Base-by-base conservation (phyloP, 1,139 yeast species). In the Diutina pseudorugosa region DNA sequence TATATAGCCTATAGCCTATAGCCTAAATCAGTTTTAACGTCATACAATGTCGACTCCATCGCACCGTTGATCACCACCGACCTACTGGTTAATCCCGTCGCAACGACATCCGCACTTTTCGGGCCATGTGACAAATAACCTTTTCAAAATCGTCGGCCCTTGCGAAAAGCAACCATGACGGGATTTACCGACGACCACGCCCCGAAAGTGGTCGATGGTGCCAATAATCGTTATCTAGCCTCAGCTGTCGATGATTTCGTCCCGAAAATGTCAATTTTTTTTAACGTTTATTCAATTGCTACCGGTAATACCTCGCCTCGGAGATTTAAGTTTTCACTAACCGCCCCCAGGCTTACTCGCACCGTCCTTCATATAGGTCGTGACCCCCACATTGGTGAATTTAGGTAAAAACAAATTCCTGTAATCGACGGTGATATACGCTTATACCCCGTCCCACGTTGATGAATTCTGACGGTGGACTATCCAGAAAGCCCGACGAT, bases 381-480 rank as follows among this genome's bases (percentile, higher is more conserved):
- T 14, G 36, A 30, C 36, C 36, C 36, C 36, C 36, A 30, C 36
- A 30, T 30, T 30, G 36, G 36, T 30, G n/a, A 30, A 30, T 30
- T 30, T 9, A 3, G 36, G 8, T 30, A 30, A 30, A 30, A 30
- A 30, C 36, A 30, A 30, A 30, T 30, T 30, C 36, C n/a, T 30
- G n/a, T 30, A 12, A 30, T 30, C 36, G 36, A 30, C 36, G 36
- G 36, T 30, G 36, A 30, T 30, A 30, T 30, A 30, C 36, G 36
- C n/a, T 9, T 11, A 30, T 30, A 8, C 36, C 36, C 36, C 36
- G n/a, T 30, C 36, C n/a, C 36, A 14, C 36, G 36, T 30, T 30
- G n/a, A 45, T 45, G 49, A 45, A 27, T 45, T 25, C 49, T 45
- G 49, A 45, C 49, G 49, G 49, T 27, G 49, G 49, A 45, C 49